Conservation (phyloP, 768 basidiomycete genomes). For the Suillus occidentalis region DNA sequence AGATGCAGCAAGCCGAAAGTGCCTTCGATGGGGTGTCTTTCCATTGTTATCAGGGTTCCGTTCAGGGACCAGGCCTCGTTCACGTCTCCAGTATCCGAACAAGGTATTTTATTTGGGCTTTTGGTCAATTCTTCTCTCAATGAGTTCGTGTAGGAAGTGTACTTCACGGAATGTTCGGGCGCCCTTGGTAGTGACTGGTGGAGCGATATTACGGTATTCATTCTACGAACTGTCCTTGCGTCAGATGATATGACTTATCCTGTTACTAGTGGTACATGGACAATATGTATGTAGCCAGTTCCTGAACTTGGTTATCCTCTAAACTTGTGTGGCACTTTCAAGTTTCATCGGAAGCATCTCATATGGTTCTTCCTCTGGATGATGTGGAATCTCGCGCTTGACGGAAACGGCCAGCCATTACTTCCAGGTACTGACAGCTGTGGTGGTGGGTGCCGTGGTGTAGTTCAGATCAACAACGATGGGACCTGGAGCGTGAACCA, state of each 20-base stretch:
- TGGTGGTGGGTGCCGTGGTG: constrained; percentile 61
- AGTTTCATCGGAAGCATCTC: constrained; percentile 41
- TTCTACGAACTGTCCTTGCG: background rate
- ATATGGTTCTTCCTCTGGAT: constrained; percentile 43
- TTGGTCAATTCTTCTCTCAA: background rate
- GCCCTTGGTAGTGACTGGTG: constrained; percentile 73
- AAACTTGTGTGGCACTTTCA: background rate
- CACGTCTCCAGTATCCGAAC: constrained; percentile 50
- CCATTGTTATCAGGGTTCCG: constrained; percentile 67
- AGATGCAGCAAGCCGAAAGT: constrained; percentile 56
- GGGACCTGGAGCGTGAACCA: constrained; percentile 68
- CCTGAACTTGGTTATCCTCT: constrained; percentile 19
- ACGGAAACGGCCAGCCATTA: constrained; percentile 61
- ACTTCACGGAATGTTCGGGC: constrained; percentile 65
- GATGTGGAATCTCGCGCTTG: constrained; percentile 78
- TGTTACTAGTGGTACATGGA: constrained; percentile 62
- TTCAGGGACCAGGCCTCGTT: constrained; percentile 55
- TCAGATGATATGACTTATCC: constrained; percentile 13
- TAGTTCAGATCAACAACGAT: constrained; percentile 65
- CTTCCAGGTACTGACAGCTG: constrained; percentile 67
- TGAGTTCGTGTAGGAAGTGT: constrained; percentile 35
- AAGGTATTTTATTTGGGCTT: constrained; percentile 36
- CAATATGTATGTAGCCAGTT: constrained; percentile 47
- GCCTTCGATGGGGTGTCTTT: constrained; percentile 68
- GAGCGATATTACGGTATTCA: constrained; percentile 68